A percentile compares a stretch with the other conserved stretches of the same genome.
phyloP scores from a whole-genome alignment of 352 stramenopile genomes.

The Chrysophaeum taylorii region DNA sequence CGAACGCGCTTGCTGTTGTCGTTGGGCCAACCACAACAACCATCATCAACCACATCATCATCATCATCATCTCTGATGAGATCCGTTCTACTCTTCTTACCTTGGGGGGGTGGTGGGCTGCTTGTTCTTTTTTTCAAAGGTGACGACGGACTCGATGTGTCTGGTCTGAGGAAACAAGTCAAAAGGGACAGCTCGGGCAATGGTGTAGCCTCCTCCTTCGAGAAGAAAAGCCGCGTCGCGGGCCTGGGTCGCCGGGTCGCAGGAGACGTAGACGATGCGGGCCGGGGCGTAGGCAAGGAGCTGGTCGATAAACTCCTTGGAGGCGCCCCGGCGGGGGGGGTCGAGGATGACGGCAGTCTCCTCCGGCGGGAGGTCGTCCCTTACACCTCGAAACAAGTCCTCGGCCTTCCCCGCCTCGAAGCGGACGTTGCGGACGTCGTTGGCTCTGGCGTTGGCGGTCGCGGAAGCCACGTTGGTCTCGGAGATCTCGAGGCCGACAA shows the following conservation, averaged over 20 bases:
- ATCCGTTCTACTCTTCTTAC: no score
- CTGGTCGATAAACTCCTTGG: constrained; percentile 61
- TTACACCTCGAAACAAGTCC: constrained; percentile 54
- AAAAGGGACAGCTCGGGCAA: constrained; percentile 57
- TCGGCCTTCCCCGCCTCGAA: constrained; percentile 59
- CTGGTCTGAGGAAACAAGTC: constrained; percentile 74
- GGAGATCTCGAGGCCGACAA: constrained; percentile 67
- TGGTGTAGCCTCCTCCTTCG: constrained; percentile 46
- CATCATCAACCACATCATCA: no score
- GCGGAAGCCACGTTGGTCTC: constrained; percentile 57
- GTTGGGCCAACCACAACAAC: no score
- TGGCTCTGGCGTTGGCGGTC: constrained; percentile 48
- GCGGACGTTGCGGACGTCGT: constrained; percentile 56
- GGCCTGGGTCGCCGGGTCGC: constrained; percentile 62
- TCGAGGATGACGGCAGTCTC: constrained; percentile 65
- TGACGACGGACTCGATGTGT: constrained; percentile 68
- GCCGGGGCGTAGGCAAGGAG: constrained; percentile 54
- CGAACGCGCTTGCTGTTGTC: no score
- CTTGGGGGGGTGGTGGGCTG: no score
- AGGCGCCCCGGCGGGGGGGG: constrained; percentile 65
- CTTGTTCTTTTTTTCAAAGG: constrained; percentile 48
- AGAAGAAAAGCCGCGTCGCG: constrained; percentile 60
- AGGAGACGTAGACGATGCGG: constrained; percentile 69
- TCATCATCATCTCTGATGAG: no score
- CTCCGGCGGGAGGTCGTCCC: constrained; percentile 44